A percentile compares a stretch with the other conserved stretches of the same genome.
Conservation (phyloP, 345 rosid genomes). For the Citrus sinensis region DVS_A1.0 CM039166.1:25920001-25920500, state of each 20-base stretch:
- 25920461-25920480: background rate
- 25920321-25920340: background rate
- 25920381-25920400: background rate
- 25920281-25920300: background rate
- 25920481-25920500: background rate
- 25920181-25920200: background rate
- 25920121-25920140: background rate
- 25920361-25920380: background rate
- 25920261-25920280: background rate
- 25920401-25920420: conserved; percentile 12
- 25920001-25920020: conserved; percentile 12
- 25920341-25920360: background rate
- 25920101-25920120: conserved; percentile 8
- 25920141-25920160: conserved; percentile 8
- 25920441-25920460: background rate
- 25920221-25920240: background rate
- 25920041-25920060: conserved; percentile 17
- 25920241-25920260: background rate
- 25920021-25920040: conserved; percentile 1
- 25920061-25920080: conserved; percentile 27
- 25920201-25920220: background rate
- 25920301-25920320: background rate
- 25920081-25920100: conserved; percentile 13
- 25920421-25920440: background rate
- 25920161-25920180: background rate